Percentiles rank a stretch among this genome's conserved stretches.
Evolutionary conservation across 176 grass and related monocot genomes (phyloP).

Genomic region (Lolium rigidum): DNA sequence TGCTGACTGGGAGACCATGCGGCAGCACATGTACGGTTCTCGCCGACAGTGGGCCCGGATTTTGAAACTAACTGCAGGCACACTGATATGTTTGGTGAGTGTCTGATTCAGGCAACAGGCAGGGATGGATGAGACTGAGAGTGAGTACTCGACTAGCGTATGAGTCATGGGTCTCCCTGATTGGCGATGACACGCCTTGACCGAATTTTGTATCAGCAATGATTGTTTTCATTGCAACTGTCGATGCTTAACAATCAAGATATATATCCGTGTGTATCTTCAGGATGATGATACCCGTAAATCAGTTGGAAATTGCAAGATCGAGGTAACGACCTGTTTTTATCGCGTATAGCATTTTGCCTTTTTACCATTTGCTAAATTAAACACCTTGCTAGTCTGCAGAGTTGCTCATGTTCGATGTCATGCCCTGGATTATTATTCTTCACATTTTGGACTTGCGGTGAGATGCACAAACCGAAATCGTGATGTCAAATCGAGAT

Average conservation of each 20-base stretch:
- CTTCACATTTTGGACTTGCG: too few relatives aligned
- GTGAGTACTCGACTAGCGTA: background rate
- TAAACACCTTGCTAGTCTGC: too few relatives aligned
- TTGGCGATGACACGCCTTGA: background rate
- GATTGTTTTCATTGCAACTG: background rate
- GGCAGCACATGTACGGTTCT: too few relatives aligned
- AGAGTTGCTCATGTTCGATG: too few relatives aligned
- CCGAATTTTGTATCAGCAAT: constrained; percentile 13
- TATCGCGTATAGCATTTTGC: background rate
- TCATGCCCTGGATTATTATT: too few relatives aligned
- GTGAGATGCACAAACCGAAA: too few relatives aligned
- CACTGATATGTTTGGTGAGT: background rate
- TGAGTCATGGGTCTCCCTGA: constrained; percentile 9
- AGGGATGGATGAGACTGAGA: background rate
- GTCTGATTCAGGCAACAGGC: background rate
- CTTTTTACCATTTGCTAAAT: background rate
- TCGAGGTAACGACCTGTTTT: background rate
- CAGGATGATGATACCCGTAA: background rate
- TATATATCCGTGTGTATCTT: background rate
- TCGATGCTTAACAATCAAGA: background rate
- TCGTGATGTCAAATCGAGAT: too few relatives aligned
- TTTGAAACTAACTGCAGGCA: background rate
- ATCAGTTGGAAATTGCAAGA: background rate
- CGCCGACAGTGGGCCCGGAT: background rate
- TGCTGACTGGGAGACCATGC: background rate